Evolutionary conservation across 148 eudicot species (phyloP), one percentile per base, ranked within the genome.

Genomic region (Chenopodium quinoa): DNA sequence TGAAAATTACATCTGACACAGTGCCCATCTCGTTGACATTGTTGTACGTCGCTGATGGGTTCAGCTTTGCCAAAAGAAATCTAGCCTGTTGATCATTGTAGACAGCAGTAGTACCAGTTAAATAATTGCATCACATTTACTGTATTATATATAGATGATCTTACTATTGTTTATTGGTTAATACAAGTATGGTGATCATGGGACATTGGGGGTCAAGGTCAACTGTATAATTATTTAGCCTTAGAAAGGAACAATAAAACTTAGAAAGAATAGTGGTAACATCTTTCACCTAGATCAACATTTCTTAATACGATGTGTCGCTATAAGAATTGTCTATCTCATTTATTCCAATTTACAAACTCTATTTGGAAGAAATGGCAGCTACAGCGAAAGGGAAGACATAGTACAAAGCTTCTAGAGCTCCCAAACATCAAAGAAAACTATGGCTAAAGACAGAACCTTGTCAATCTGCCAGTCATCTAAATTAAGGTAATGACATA

Each of bases 21-120:
- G 93, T 17, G 19, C 16, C 92, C 93, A 90, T 89, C 23, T 93
- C 97, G 66, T 85, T 83, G 73, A 91, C 93, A 75, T 92, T 95
- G 80, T 84, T 92, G 90, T 95, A 95, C 9, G 97, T 95, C 13
- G 99, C 91, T 31, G 99, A 95, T 20, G 99, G 99, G 78, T 95
- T 95, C 88, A 95, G 83, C 90, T 93, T 95, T 9, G 97, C 99
- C 88, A 95, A 81, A 71, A 95, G 75, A 79, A 95, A 95, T 78
- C 99, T 93, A 71, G 97, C 99, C 98, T 95, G 95, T 81, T 78
- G 80, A 83, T 50, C 47, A 71, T 16, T 75, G 44, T 23, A 78
- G 69, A 25, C 31, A 14, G 0, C 44, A 72, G 77, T 14, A 9
- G 29, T 37, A 31, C 12, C 4, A 14, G 27, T 52, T 72, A 62